These are phyloP conservation scores for Ceratocystis cacaofunesta DNA, from an alignment of 2,329 filamentous ascomycete genomes.

Conservation along the genomic window DNA sequence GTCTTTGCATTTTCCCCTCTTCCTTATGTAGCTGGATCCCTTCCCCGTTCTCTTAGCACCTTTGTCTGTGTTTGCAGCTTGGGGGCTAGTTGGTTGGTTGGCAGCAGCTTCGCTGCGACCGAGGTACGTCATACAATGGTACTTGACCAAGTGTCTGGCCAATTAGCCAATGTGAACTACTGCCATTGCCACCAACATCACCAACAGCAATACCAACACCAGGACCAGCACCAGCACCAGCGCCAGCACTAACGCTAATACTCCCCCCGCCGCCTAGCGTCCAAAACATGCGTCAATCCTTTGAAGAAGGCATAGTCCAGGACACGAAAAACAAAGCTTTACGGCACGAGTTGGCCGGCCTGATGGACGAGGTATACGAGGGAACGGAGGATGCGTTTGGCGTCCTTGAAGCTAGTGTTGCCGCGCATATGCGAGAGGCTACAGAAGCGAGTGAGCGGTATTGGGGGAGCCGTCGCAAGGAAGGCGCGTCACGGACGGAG, in stretches of 20 bases:
- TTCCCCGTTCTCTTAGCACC: too few species aligned
- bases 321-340: neutral
- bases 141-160: neutral
- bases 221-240: too few species aligned
- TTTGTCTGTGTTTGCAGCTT: too few species aligned
- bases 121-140: too few species aligned
- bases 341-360: neutral
- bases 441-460: neutral
- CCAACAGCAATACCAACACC: too few species aligned
- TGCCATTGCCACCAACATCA: too few species aligned
- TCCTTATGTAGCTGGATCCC: too few species aligned
- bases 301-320: neutral
- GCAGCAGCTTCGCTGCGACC: too few species aligned
- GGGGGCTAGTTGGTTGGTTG: too few species aligned
- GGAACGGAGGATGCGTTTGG: neutral
- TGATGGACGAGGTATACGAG: neutral
- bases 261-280: neutral
- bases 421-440: neutral
- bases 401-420: neutral
- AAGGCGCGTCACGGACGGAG: too few species aligned
- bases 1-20: too few species aligned
- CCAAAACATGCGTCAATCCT: neutral
- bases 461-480: neutral
- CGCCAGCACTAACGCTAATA: neutral
- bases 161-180: too few species aligned